Evolutionary conservation across 306 rosid genomes (phyloP).

Genomic region (Sesbania bispinosa): DNA sequence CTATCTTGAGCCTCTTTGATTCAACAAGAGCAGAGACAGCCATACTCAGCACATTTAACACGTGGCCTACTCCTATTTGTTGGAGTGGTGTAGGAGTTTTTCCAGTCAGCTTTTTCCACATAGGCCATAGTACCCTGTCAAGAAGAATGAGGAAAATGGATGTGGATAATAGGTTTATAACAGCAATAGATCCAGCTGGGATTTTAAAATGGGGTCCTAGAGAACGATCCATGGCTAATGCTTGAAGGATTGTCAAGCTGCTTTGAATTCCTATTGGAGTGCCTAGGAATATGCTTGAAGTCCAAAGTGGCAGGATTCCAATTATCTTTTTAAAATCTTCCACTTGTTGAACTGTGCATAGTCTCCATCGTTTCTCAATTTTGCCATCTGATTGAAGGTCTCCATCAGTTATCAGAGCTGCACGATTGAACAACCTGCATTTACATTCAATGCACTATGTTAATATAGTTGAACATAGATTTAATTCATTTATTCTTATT

Average conservation of each 20-base stretch:
- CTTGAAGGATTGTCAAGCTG: conserved; percentile 57
- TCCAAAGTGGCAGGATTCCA: conserved; percentile 52
- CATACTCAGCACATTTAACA: conserved; percentile 38
- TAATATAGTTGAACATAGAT: background rate
- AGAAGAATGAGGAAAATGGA: conserved; percentile 38
- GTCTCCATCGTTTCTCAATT: conserved; percentile 48
- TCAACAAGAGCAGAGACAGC: conserved; percentile 55
- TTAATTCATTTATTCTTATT: background rate
- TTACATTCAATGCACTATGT: background rate
- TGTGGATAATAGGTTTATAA: conserved; percentile 34
- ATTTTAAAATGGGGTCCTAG: conserved; percentile 49
- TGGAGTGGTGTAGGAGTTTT: conserved; percentile 39
- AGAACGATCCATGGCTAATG: conserved; percentile 54
- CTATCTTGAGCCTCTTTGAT: conserved; percentile 51
- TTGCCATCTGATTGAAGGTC: conserved; percentile 41
- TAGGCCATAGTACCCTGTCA: conserved; percentile 47
- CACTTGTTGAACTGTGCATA: conserved; percentile 55
- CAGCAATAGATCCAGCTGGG: conserved; percentile 42
- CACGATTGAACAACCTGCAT: conserved; percentile 51
- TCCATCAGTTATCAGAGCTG: conserved; percentile 45
- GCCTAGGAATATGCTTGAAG: conserved; percentile 39
- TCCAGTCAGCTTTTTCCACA: conserved; percentile 36
- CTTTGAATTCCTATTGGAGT: conserved; percentile 42
- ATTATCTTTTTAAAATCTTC: conserved; percentile 49
- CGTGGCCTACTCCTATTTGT: conserved; percentile 54